Percentiles rank a stretch among this genome's conserved stretches.
Conservation (phyloP, 352 stramenopile genomes). For the Pythium vanterpoolii region DNA sequence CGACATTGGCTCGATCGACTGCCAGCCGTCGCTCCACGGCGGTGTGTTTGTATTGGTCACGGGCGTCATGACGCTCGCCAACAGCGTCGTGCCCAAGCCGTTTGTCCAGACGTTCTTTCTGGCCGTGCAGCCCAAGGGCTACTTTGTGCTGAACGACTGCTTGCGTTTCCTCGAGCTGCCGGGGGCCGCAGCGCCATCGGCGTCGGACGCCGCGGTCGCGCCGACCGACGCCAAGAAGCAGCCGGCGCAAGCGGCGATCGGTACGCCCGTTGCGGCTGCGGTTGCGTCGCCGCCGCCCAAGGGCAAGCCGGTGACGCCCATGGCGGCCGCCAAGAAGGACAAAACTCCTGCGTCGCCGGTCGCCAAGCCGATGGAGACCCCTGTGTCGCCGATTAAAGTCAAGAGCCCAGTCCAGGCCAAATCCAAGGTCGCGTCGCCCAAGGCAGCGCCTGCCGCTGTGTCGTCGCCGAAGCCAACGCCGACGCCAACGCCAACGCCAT, state of each 20-base stretch:
- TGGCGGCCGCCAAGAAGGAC: conserved; percentile 26
- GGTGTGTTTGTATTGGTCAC: conserved; percentile 85
- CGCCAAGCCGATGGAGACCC: conserved; percentile 17
- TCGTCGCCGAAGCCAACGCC: background rate
- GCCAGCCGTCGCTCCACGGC: conserved; percentile 63
- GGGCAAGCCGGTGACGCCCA: conserved; percentile 16
- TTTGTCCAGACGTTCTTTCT: conserved; percentile 90
- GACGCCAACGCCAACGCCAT: background rate
- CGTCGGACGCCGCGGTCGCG: conserved; percentile 22
- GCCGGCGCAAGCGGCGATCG: conserved; percentile 34
- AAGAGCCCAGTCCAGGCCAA: conserved; percentile 12
- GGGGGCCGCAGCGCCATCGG: conserved; percentile 21
- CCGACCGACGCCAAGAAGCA: conserved; percentile 33
- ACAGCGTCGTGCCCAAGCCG: conserved; percentile 47
- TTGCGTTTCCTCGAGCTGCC: conserved; percentile 80
- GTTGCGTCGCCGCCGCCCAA: conserved; percentile 18
- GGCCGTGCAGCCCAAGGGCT: conserved; percentile 83
- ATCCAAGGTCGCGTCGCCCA: conserved; percentile 29
- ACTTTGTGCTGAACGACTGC: conserved; percentile 88
- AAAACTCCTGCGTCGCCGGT: conserved; percentile 24
- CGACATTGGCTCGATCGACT: conserved; percentile 84
- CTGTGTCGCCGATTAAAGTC: conserved; percentile 32
- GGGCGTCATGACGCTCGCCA: conserved; percentile 78
- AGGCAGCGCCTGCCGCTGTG: conserved; percentile 14
- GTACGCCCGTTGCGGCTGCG: conserved; percentile 30